phyloP scores from a whole-genome alignment of 306 rosid species.

The Ormosia emarginata region DNA sequence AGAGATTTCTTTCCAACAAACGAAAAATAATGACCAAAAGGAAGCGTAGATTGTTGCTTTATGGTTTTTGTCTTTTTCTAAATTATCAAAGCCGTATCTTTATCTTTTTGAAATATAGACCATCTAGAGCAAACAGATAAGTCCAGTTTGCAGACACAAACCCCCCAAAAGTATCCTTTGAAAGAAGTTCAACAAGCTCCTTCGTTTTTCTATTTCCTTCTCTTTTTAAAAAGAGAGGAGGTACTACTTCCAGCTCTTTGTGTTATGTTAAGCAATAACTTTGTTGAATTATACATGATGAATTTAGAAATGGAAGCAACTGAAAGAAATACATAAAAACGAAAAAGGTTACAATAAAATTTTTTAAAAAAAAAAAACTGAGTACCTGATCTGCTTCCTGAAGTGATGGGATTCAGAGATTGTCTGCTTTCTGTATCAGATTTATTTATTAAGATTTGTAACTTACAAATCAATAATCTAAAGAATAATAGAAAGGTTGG shows the following conservation, averaged over 20 bases:
- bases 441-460: not conserved
- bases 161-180: not conserved
- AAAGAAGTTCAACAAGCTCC: not conserved
- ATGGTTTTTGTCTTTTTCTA: not conserved
- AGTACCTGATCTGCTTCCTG: conserved; percentile 35
- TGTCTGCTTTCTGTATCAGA: conserved; percentile 26
- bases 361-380: not conserved
- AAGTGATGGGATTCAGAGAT: conserved; percentile 21
- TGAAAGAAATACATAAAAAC: conserved; percentile 1
- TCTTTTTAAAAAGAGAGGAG: not conserved
- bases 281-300: not conserved
- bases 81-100: not conserved
- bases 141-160: too few species aligned
- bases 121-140: not conserved
- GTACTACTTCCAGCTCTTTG: not conserved
- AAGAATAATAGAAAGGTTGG: not conserved
- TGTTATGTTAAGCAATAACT: not conserved
- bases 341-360: not conserved
- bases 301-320: not conserved
- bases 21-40: not conserved
- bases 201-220: not conserved
- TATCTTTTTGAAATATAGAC: not conserved
- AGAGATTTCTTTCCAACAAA: not conserved
- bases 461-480: not conserved
- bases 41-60: not conserved